Percentiles rank a stretch among this genome's conserved stretches.
Evolutionary conservation across 805 yeast genomes (phyloP).

Genomic region (Kodamaea lidongshanica): DNA sequence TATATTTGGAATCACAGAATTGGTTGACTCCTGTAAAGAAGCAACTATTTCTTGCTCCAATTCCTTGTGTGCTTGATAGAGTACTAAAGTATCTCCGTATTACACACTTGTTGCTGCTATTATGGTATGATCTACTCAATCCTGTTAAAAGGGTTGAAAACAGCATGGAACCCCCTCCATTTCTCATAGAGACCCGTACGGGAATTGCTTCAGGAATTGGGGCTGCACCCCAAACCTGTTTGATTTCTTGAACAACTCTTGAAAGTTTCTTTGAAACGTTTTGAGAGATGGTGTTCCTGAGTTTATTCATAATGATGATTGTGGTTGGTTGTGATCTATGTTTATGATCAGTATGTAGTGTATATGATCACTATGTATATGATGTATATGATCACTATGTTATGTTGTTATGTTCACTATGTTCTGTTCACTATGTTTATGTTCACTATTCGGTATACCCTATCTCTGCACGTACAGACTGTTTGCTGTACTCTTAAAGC

Average conservation of each 20-base stretch:
- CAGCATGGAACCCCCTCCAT: conserved; percentile 4
- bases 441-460: too few relatives aligned
- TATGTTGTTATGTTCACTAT: too few relatives aligned
- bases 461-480: too few relatives aligned
- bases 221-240: conserved; percentile 28
- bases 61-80: too few relatives aligned
- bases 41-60: conserved; percentile 1
- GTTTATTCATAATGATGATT: conserved; percentile 10
- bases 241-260: conserved; percentile 42
- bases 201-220: conserved; percentile 33
- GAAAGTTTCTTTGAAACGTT: conserved; percentile 43
- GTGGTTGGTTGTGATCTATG: too few relatives aligned
- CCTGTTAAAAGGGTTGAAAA: conserved; percentile 7
- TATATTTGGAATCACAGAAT: conserved; percentile 7
- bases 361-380: too few relatives aligned
- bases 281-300: conserved; percentile 42
- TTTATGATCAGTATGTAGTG: too few relatives aligned
- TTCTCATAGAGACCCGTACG: conserved; percentile 30
- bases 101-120: conserved; percentile 1
- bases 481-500: too few relatives aligned
- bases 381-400: too few relatives aligned
- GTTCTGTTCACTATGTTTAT: too few relatives aligned
- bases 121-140: conserved; percentile 1
- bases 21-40: conserved; percentile 8
- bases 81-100: conserved; percentile 3